phyloP scores from a whole-genome alignment of 2,329 filamentous ascomycete species.

The Didymosphaeria variabile region DNA sequence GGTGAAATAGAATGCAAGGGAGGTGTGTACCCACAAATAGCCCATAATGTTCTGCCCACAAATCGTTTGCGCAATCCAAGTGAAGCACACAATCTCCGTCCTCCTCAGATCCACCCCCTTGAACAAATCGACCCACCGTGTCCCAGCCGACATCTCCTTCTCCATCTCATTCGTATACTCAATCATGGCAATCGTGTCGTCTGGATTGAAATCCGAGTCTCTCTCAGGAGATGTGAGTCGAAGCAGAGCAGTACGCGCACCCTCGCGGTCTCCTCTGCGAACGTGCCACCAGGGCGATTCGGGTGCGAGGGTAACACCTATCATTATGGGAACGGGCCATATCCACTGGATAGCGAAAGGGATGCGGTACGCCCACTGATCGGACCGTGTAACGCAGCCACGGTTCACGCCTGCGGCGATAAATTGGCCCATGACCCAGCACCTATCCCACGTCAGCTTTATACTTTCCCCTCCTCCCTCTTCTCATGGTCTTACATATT shows the following conservation, averaged over 20 bases:
- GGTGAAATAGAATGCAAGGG: neutral
- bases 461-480: neutral
- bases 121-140: conserved; percentile 83
- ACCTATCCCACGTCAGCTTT: conserved; percentile 42
- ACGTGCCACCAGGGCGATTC: conserved; percentile 79
- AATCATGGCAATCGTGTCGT: conserved; percentile 82
- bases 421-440: conserved; percentile 77
- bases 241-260: conserved; percentile 70
- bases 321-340: conserved; percentile 72
- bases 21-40: conserved; percentile 44
- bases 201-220: conserved; percentile 62
- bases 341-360: conserved; percentile 77
- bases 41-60: conserved; percentile 55
- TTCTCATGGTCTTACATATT: conserved; percentile 59
- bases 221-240: conserved; percentile 69
- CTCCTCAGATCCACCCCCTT: conserved; percentile 77
- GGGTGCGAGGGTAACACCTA: conserved; percentile 72
- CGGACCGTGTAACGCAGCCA: conserved; percentile 68
- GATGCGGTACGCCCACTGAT: conserved; percentile 73
- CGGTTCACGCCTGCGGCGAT: conserved; percentile 75
- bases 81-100: conserved; percentile 71
- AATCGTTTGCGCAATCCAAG: conserved; percentile 56
- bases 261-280: conserved; percentile 67
- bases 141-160: conserved; percentile 70
- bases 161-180: conserved; percentile 87